phyloP scores from a whole-genome alignment of 768 basidiomycete species.

The Hericium coralloides region DNA sequence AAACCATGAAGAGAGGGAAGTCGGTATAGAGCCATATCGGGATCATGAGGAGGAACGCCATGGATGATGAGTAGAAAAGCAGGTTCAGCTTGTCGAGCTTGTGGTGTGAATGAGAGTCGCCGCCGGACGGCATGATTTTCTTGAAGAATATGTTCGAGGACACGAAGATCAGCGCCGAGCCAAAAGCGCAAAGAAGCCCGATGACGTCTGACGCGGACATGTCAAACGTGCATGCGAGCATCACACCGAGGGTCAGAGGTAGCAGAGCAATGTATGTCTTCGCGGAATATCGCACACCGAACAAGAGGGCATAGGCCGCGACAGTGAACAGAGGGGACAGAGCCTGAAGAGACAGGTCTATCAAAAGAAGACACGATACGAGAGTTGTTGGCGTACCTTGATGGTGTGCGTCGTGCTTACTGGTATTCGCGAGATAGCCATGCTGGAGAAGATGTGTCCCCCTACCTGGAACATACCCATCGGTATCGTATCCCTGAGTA shows the following conservation, averaged over 20 bases:
- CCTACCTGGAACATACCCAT: constrained; percentile 98
- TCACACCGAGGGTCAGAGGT: constrained; percentile 94
- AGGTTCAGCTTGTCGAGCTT: constrained; percentile 97
- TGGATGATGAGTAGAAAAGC: constrained; percentile 85
- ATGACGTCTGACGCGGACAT: constrained; percentile 76
- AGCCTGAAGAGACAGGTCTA: constrained; percentile 43
- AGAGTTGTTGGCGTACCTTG: constrained; percentile 55
- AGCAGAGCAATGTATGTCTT: constrained; percentile 89
- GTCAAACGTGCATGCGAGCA: constrained; percentile 95
- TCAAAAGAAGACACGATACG: background rate
- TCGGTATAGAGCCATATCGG: constrained; percentile 93
- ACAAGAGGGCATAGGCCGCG: constrained; percentile 86
- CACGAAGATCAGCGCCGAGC: constrained; percentile 94
- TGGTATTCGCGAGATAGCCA: constrained; percentile 93
- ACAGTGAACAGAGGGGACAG: constrained; percentile 97
- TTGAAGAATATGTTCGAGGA: constrained; percentile 99
- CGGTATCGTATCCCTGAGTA: constrained; percentile 73
- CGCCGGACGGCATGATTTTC: constrained; percentile 78
- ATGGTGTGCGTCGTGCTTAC: constrained; percentile 99
- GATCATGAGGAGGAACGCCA: constrained; percentile 94
- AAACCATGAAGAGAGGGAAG: constrained; percentile 54
- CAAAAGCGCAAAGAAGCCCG: constrained; percentile 93
- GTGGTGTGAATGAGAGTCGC: constrained; percentile 37
- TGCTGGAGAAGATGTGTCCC: constrained; percentile 95
- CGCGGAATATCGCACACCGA: constrained; percentile 86